Base-by-base conservation (phyloP, 2,329 filamentous ascomycete species). In the Atkinsonella hypoxylon region DNA sequence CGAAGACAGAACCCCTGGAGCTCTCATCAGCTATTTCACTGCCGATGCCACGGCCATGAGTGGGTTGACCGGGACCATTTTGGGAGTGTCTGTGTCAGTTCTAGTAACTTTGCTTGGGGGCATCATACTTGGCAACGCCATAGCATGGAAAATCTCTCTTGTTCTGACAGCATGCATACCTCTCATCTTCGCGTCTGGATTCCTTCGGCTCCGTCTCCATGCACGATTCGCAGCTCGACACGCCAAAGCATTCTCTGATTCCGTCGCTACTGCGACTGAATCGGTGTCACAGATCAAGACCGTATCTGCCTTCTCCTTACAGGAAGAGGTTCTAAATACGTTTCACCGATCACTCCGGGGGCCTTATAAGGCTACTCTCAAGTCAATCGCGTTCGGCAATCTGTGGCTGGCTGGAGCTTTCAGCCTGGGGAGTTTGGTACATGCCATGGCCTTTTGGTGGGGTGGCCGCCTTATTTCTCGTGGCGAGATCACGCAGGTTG, bases 81-180 rank as follows among this genome's bases (percentile, higher is more conserved):
- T 86, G 48, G 82, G 82, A 6, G 82, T 79, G 0, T 62, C 84
- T 12, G 76, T 85, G 49, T 79, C 81, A 1, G 80, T 83, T 17
- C 56, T 73, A 1, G 73, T 85, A 52, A 85, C 82, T 61, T 74
- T 86, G 18, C 55, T 85, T 26, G 79, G 73, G 0, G 81, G 79
- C 0, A 78, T 86, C 49, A 76, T 83, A 34, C 59, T 87, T 13
- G 77, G 82, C 0, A 79, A 83, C 54, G 76, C 84, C 47, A 71
- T 87, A 47, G 82, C 81, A 3, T 87, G 84, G 84, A 82, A 78
- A 59, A 84, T 87, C 51, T 81, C 82, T 0, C 64, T 87, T 11
- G 83, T 87, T 8, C 41, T 43, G 9, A 43, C 41, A 17, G 41
- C 41, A 17, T 43, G 41, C n/a, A 17, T 43, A 4, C 41, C 41